Evolutionary conservation across 176 grass and related monocot genomes (phyloP).

Genomic region (Carex myosuroides): DNA sequence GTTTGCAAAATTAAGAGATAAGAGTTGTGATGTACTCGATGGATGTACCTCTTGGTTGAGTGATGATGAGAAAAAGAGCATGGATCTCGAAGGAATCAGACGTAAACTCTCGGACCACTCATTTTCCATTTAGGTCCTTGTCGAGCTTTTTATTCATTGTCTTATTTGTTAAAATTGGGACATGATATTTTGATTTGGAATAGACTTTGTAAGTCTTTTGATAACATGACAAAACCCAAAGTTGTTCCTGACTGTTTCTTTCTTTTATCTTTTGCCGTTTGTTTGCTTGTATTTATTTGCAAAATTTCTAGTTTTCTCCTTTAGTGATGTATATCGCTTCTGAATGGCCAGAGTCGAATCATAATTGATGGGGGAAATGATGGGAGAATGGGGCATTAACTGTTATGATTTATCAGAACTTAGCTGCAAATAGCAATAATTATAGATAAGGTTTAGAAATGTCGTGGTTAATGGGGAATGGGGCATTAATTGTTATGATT

Average conservation of each 20-base stretch:
- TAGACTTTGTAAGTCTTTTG: not conserved
- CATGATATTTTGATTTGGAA: slow-evolving; percentile 18
- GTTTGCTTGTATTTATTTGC: not conserved
- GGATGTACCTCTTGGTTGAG: slow-evolving; percentile 64
- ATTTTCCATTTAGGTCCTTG: slow-evolving; percentile 27
- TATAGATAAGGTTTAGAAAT: not conserved
- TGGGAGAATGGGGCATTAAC: not conserved
- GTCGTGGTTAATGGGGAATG: not conserved
- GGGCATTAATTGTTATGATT: not conserved
- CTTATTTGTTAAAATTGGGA: slow-evolving; percentile 22
- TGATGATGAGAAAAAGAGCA: slow-evolving; percentile 45
- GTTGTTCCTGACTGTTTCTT: not conserved
- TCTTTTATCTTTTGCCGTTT: not conserved
- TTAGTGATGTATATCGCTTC: not conserved
- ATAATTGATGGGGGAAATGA: not conserved
- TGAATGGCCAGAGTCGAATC: not conserved
- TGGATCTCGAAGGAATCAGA: slow-evolving; percentile 58
- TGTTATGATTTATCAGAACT: not conserved
- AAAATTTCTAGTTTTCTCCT: not conserved
- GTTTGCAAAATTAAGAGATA: slow-evolving; percentile 41
- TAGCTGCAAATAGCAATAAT: not conserved
- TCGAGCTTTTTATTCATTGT: slow-evolving; percentile 16
- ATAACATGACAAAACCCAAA: not conserved
- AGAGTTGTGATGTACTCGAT: slow-evolving; percentile 45
- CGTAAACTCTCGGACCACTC: slow-evolving; percentile 34